Evolutionary conservation across 2,329 filamentous ascomycete genomes (phyloP).

Genomic region (Xylariaceae sp.): DNA sequence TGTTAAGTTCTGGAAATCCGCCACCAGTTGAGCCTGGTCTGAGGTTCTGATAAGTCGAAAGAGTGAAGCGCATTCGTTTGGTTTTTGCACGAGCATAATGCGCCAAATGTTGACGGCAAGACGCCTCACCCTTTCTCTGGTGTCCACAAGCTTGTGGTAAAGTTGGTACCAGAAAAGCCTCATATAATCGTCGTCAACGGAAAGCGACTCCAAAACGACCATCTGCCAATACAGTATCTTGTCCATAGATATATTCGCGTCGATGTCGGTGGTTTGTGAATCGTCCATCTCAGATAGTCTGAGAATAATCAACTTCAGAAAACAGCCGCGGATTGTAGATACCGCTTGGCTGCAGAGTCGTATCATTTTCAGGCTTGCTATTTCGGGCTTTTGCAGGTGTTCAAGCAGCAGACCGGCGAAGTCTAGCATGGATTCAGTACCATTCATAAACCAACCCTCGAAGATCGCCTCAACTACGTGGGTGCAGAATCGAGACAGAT

Average conservation of each 20-base stretch:
- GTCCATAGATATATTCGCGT: slow-evolving; percentile 68
- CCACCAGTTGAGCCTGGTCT: slow-evolving; percentile 65
- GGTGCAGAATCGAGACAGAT: slow-evolving; percentile 72
- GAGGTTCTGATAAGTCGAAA: slow-evolving; percentile 65
- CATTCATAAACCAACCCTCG: slow-evolving; percentile 93
- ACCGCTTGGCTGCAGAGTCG: slow-evolving; percentile 86
- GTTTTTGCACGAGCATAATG: slow-evolving; percentile 91
- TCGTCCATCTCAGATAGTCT: slow-evolving; percentile 79
- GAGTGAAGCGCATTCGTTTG: slow-evolving; percentile 69
- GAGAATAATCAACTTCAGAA: slow-evolving; percentile 74
- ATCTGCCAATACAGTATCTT: slow-evolving; percentile 96
- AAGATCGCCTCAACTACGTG: slow-evolving; percentile 88
- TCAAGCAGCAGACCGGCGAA: slow-evolving; percentile 82
- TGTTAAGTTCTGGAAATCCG: slow-evolving; percentile 76
- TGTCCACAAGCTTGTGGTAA: slow-evolving; percentile 79
- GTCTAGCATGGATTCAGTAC: slow-evolving; percentile 76
- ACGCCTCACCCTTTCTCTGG: slow-evolving; percentile 60
- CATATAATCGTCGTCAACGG: slow-evolving; percentile 73
- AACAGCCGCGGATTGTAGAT: slow-evolving; percentile 65
- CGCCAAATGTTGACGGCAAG: slow-evolving; percentile 81
- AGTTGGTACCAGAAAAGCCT: slow-evolving; percentile 88
- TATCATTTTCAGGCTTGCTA: slow-evolving; percentile 77
- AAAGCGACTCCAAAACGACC: slow-evolving; percentile 73
- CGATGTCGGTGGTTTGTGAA: slow-evolving; percentile 50
- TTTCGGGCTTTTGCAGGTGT: slow-evolving; percentile 78